phyloP scores from a whole-genome alignment of 306 rosid genomes.

The Pueraria montana region DNA sequence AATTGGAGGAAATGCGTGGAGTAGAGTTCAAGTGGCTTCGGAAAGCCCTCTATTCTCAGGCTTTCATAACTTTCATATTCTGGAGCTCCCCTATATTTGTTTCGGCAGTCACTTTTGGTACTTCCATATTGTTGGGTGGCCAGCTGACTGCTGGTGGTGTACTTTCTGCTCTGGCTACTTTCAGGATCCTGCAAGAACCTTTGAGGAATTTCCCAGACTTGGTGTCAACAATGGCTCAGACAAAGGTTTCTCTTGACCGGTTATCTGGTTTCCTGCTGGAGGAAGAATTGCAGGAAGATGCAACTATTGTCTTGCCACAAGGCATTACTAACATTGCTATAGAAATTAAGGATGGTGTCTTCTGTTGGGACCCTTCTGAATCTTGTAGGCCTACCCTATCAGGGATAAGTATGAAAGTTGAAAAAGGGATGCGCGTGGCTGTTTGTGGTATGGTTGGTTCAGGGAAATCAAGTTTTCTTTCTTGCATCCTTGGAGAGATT shows the following conservation, averaged over 20 bases:
- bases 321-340: constrained; percentile 78
- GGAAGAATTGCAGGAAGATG: constrained; percentile 95
- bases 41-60: constrained; percentile 96
- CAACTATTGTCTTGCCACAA: constrained; percentile 79
- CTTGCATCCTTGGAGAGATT: constrained; percentile 97
- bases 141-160: constrained; percentile 94
- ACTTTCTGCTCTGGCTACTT: constrained; percentile 98
- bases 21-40: constrained; percentile 96
- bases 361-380: constrained; percentile 87
- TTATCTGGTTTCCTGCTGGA: constrained; percentile 88
- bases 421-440: constrained; percentile 92
- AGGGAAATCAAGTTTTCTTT: constrained; percentile 96
- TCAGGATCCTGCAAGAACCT: constrained; percentile 99
- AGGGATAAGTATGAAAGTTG: constrained; percentile 81
- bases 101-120: constrained; percentile 91
- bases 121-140: constrained; percentile 85
- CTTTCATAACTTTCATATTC: constrained; percentile 96
- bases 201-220: constrained; percentile 97
- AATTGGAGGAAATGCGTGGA: constrained; percentile 92
- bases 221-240: constrained; percentile 99
- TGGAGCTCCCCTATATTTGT: constrained; percentile 99
- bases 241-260: constrained; percentile 98
- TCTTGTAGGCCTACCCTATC: constrained; percentile 85
- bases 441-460: constrained; percentile 97
- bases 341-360: constrained; percentile 81